A percentile compares a stretch with the other conserved stretches of the same genome.
These are phyloP conservation scores for Parmales sp. DNA, from an alignment of 108 stramenopile species.

Conservation along the genomic window DNA sequence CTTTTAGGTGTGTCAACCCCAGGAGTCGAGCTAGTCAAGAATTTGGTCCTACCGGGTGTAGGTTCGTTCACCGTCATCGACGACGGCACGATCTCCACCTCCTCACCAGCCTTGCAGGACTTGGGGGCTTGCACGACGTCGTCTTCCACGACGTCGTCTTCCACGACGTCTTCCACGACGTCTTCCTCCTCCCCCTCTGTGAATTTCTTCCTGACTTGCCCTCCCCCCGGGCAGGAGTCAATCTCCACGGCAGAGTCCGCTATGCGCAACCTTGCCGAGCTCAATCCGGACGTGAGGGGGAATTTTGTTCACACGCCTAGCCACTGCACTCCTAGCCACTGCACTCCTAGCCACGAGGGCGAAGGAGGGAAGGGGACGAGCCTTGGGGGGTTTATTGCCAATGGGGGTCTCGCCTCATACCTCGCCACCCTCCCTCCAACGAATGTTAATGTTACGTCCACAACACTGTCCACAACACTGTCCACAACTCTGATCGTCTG, in stretches of 20 bases:
- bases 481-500: constrained; percentile 83
- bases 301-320: too few species aligned
- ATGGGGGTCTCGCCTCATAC: too few species aligned
- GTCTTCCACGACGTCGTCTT: constrained; percentile 26
- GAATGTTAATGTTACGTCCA: too few species aligned
- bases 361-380: not conserved
- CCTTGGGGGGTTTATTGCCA: not conserved
- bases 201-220: constrained; percentile 61
- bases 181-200: constrained; percentile 20
- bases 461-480: too few species aligned
- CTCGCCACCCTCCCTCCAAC: too few species aligned
- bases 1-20: constrained; percentile 57
- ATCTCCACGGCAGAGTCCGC: constrained; percentile 33
- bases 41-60: constrained; percentile 95
- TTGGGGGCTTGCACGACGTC: constrained; percentile 8
- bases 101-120: not conserved
- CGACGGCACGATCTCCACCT: constrained; percentile 29
- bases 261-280: constrained; percentile 39
- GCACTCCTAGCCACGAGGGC: constrained; percentile 15
- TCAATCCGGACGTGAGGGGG: constrained; percentile 72
- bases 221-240: not conserved
- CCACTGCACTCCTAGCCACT: too few species aligned
- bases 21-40: constrained; percentile 95
- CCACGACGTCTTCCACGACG: constrained; percentile 14
- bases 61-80: constrained; percentile 83